A percentile compares a stretch with the other conserved stretches of the same genome.
Conservation (phyloP, 2,329 filamentous ascomycete species). For the Cercospora zeae-maydis region DNA sequence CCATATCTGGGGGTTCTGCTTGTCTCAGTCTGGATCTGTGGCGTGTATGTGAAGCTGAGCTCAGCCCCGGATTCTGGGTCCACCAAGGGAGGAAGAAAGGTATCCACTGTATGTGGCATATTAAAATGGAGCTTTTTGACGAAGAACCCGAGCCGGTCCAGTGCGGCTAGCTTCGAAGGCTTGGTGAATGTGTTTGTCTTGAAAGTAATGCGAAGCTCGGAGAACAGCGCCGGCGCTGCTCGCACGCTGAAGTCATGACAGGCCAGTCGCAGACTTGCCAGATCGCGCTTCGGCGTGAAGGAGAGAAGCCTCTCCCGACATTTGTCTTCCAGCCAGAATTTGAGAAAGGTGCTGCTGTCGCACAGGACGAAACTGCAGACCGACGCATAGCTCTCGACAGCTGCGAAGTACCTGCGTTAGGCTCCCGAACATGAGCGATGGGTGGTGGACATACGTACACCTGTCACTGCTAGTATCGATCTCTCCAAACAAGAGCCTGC, state of each 20-base stretch:
- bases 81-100: conserved; percentile 79
- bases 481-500: conserved; percentile 47
- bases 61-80: conserved; percentile 74
- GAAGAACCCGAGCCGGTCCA: conserved; percentile 73
- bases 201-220: conserved; percentile 67
- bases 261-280: conserved; percentile 57
- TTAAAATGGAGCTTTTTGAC: conserved; percentile 74
- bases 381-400: conserved; percentile 45
- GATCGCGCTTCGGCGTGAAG: conserved; percentile 41
- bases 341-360: conserved; percentile 48
- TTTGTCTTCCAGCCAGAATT: conserved; percentile 49
- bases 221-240: conserved; percentile 66
- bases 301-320: conserved; percentile 47
- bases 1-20: conserved; percentile 70
- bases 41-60: conserved; percentile 76
- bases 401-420: conserved; percentile 34
- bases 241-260: conserved; percentile 68
- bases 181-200: conserved; percentile 72
- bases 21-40: conserved; percentile 58
- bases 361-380: conserved; percentile 50
- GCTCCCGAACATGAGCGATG: conserved; percentile 6
- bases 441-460: conserved; percentile 31
- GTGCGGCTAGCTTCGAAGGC: conserved; percentile 66
- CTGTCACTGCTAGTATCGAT: conserved; percentile 44
- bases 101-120: conserved; percentile 71